These are phyloP conservation scores for Leccinellum albellum DNA, from an alignment of 768 basidiomycete genomes.

Conservation along the genomic window DNA sequence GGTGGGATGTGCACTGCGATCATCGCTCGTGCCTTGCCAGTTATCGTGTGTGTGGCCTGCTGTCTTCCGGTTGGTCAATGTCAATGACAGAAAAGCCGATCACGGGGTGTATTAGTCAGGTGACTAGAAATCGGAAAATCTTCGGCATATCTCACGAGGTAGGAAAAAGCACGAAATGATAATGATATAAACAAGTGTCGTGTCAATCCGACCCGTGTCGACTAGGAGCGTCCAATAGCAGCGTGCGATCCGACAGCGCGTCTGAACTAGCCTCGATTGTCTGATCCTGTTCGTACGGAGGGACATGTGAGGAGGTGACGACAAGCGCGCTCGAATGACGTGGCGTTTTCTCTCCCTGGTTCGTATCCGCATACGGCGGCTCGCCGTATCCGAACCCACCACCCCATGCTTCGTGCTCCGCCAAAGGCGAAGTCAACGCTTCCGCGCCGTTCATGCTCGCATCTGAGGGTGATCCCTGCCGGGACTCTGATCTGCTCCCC, in stretches of 20 bases:
- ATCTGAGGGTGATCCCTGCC: slow-evolving; percentile 25
- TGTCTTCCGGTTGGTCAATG: neutral
- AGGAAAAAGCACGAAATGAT: neutral
- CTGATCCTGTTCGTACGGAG: slow-evolving; percentile 23
- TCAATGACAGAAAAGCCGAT: neutral
- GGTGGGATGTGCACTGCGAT: neutral
- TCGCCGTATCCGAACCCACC: slow-evolving; percentile 37
- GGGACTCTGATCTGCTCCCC: slow-evolving; percentile 14
- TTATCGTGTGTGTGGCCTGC: neutral
- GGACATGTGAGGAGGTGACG: slow-evolving; percentile 17
- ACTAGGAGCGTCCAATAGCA: slow-evolving; percentile 17
- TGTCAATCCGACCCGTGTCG: slow-evolving; percentile 12
- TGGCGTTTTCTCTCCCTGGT: slow-evolving; percentile 44
- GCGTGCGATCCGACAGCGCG: slow-evolving; percentile 26
- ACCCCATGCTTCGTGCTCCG: slow-evolving; percentile 37
- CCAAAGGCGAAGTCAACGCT: slow-evolving; percentile 3
- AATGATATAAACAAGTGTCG: slow-evolving; percentile 3
- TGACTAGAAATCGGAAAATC: neutral
- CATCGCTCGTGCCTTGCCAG: neutral
- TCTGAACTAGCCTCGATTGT: slow-evolving; percentile 18
- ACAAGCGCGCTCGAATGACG: slow-evolving; percentile 35
- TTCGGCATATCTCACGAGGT: slow-evolving; percentile 1
- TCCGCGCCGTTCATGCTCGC: slow-evolving; percentile 22
- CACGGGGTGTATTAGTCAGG: neutral
- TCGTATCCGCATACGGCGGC: slow-evolving; percentile 31